These are phyloP conservation scores for Solanum hybrid DNA, from an alignment of 305 asterid genomes.

Conservation along the genomic window DNA sequence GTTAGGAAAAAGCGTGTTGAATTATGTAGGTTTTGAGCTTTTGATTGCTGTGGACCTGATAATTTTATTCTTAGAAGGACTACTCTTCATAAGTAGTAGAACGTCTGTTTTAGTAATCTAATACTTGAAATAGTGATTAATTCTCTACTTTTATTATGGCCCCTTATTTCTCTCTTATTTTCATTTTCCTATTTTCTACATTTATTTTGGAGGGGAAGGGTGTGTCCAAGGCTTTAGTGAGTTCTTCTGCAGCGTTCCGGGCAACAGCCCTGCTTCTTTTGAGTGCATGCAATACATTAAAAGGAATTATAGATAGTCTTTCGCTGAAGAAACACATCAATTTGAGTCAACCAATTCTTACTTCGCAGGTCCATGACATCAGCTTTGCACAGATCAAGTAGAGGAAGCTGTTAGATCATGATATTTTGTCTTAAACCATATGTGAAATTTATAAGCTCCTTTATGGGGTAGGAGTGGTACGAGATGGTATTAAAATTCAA, in stretches of 20 bases:
- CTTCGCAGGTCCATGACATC: background rate
- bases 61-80: background rate
- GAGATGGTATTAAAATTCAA: conserved; percentile 36
- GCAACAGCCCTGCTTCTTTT: background rate
- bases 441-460: conserved; percentile 15
- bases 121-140: background rate
- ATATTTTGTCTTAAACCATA: conserved; percentile 14
- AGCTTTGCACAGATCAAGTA: background rate
- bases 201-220: background rate
- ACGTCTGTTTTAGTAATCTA: background rate
- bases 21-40: background rate
- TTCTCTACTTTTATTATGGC: background rate
- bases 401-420: background rate
- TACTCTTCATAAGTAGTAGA: background rate
- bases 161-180: background rate
- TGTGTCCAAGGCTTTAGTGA: background rate
- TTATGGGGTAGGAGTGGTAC: conserved; percentile 23
- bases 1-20: background rate
- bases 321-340: background rate
- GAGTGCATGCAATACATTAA: background rate
- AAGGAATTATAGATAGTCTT: background rate
- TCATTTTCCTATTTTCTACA: background rate
- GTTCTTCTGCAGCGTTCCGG: background rate
- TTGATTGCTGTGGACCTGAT: background rate
- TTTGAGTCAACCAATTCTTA: background rate